A percentile compares a stretch with the other conserved stretches of the same genome.
These are phyloP conservation scores for Verticillium nubilum DNA, from an alignment of 2,329 filamentous ascomycete species.

Conservation along the genomic window DNA sequence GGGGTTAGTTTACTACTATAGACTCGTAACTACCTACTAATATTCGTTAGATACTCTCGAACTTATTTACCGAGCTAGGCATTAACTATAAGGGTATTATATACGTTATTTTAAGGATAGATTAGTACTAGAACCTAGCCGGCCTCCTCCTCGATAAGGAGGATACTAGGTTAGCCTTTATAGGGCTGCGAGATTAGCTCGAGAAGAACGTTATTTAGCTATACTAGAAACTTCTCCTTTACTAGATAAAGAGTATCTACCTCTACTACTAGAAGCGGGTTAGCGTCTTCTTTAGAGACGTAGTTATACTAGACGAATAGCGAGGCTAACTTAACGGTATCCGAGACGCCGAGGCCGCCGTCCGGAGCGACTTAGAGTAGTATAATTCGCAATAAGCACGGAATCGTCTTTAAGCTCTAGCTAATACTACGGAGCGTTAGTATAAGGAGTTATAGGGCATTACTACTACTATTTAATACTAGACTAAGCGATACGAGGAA, in stretches of 20 bases:
- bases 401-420: constrained; percentile 8
- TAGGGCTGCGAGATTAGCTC: constrained; percentile 12
- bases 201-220: constrained; percentile 23
- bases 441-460: constrained; percentile 4
- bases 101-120: constrained; percentile 29
- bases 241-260: constrained; percentile 33
- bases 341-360: no score
- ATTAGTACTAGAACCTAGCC: constrained; percentile 30
- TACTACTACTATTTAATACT: constrained; percentile 7
- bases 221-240: constrained; percentile 31
- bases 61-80: constrained; percentile 17
- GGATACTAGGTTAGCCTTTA: no score
- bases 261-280: constrained; percentile 23
- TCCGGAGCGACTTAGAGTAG: constrained; percentile 8
- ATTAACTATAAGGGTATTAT: constrained; percentile 26
- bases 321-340: constrained; percentile 20
- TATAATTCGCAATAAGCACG: constrained; percentile 10
- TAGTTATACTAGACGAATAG: constrained; percentile 29
- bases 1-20: neutral
- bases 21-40: neutral
- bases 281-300: constrained; percentile 19
- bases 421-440: neutral
- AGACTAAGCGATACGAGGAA: constrained; percentile 8
- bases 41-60: constrained; percentile 22
- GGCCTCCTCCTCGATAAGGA: constrained; percentile 19